Evolutionary conservation across 2,329 filamentous ascomycete species (phyloP), one percentile per base, ranked within the genome.

Genomic region (Fusarium phyllophilum): DNA sequence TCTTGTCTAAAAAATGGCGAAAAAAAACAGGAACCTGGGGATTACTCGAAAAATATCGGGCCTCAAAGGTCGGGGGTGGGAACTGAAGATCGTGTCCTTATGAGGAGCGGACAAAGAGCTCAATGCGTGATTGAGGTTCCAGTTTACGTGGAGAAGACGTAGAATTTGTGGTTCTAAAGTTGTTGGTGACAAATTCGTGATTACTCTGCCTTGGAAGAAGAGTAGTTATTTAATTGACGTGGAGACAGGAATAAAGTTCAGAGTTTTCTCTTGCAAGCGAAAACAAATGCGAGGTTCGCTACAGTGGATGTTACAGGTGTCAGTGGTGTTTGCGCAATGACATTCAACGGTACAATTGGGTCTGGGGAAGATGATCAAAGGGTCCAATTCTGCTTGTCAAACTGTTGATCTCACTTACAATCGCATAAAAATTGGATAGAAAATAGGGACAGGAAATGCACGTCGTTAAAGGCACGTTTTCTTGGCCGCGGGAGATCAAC

Each of bases 401-500:
- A 42, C 7, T 9, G 55, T 66, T 41, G 15, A 39, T 66, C 22
- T n/a, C 1, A 15, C 1, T 5, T 5, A 4, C 3, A 56, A 33
- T 56, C 10, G 10, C 12, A 54, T 34, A 22, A 10, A 31, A 34
- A 39, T 29, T 12, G n/a, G 18, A 54, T 46, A 13, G 2, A 13
- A 36, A 10, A 8, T 3, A 14, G 29, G 31, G 34, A 26, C 44
- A 26, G 33, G 31, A 45, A 66, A 58, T 59, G 51, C 45, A 65
- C 22, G 52, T 70, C 36, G 66, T 66, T 49, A 11, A 38, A 44
- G 17, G 17, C 24, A 41, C 46, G 36, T 58, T 48, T 51, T 73
- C 70, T 73, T 73, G 70, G 70, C 70, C 22, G 13, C 70, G 70
- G 70, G 65, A 70, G 70, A 70, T 73, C 70, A 69, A 44, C 59